Evolutionary conservation across 1,284 basidiomycete species (phyloP).

Genomic region (Exsudoporus floridanus): DNA sequence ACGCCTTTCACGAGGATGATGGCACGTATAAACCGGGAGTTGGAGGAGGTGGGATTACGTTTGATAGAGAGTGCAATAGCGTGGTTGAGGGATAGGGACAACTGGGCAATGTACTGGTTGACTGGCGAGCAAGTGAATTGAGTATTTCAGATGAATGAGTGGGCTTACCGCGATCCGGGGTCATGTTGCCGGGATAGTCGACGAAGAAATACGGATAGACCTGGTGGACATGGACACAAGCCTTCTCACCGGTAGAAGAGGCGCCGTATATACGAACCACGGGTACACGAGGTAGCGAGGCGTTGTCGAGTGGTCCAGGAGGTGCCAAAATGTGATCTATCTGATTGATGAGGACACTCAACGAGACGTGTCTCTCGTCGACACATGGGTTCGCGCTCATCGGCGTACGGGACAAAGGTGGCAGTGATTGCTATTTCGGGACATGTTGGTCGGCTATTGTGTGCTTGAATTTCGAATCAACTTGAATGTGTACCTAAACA

Average conservation of each 20-base stretch:
- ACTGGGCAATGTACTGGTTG: conserved; percentile 60
- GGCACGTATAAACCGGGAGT: conserved; percentile 62
- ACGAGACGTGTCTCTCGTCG: conserved; percentile 26
- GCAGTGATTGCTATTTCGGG: conserved; percentile 3
- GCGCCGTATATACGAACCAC: conserved; percentile 87
- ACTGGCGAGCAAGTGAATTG: conserved; percentile 45
- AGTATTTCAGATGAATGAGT: neutral
- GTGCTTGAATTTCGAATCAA: neutral
- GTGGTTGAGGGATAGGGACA: conserved; percentile 74
- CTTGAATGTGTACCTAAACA: neutral
- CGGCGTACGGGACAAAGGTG: conserved; percentile 7
- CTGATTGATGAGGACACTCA: conserved; percentile 62
- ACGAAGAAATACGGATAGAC: conserved; percentile 81
- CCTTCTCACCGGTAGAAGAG: conserved; percentile 74
- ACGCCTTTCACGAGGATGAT: conserved; percentile 91
- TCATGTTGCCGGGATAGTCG: conserved; percentile 62
- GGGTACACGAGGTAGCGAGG: conserved; percentile 64
- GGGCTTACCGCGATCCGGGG: conserved; percentile 46
- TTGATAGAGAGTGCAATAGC: conserved; percentile 74
- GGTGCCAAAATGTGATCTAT: conserved; percentile 62
- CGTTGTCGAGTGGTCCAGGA: conserved; percentile 64
- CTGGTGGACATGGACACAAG: conserved; percentile 90
- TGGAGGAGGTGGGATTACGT: conserved; percentile 55
- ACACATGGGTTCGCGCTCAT: conserved; percentile 21
- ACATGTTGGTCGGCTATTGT: neutral